Base-by-base conservation (phyloP, 2,329 filamentous ascomycete genomes). In the Hymenoscyphus fraxineus region DNA sequence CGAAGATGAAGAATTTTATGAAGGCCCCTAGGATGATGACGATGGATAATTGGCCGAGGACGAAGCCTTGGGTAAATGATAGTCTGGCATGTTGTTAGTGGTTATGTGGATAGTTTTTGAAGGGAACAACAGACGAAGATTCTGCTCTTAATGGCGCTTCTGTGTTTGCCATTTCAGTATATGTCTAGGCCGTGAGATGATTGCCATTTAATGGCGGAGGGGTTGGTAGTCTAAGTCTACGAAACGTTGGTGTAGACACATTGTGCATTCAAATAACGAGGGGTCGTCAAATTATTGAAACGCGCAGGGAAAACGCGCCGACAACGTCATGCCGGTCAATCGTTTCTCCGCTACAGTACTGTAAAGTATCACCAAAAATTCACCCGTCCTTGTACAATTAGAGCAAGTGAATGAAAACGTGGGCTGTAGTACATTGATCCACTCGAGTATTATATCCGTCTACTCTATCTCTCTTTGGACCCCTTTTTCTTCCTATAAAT, bases 1-100 rank as follows among this genome's bases (percentile, higher is more conserved):
- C 95, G 75, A 99, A 98, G 75, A 99, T 98, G 85, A 99, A 99
- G 85, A 97, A 99, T 77, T 97, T 97, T 78, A 99, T 98, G 79
- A 99, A 98, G 70, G 90, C 92, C 69, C 93, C 93, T 67, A 99
- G 87, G 47, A 99, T 83, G 31, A 98, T 81, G 15, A 97, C 91
- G 57, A 99, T 91, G 1, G 93, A 96, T 60, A 99, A 83, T 77
- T 99, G 95, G 59, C 95, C 95, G 39, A 98, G 83, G 59, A 99
- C 87, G 71, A 99, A 89, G 35, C 95, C 95, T 76, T 97, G 92
- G 0, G 92, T 96, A 77, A 98, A 98, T 41, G 92, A 95, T 70
- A 95, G 82, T 51, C 92, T 94, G 74, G 27, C 38, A 5, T 22
- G 47, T 51, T 60, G 27, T 27, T 27, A 12, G 54, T 59, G 22